Base-by-base conservation (phyloP, 495 filamentous ascomycete genomes). In the Rostrohypoxylon terebratum region DNA sequence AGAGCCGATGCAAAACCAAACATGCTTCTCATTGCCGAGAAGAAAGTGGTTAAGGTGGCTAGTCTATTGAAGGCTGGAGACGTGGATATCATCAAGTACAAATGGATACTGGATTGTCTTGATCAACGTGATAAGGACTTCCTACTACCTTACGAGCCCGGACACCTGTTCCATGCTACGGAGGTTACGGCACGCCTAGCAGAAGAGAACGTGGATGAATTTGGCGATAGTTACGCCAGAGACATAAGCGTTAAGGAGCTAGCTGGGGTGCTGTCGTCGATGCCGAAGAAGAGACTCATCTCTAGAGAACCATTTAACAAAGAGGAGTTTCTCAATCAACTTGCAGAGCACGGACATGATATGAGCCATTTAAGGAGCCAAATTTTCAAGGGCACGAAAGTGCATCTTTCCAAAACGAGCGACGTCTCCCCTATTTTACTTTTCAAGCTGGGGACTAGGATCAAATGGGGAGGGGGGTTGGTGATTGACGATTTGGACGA, bases 91-190 rank as follows among this genome's bases (percentile, higher is more conserved):
- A 84, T 98, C 42, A 87, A 88, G 18, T 92, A 94, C 4, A 86
- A 85, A 13, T 99, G 96, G 96, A 80, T 98, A 10, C 83, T 94
- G 34, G 94, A 98, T 77, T 96, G 92, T 70, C 85, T 93, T 57
- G 81, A 84, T 11, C 93, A 96, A 74, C 81, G 81, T 11, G 83
- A 85, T 7, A 79, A 86, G 23, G 86, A 85, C 36, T 82, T 89
- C 25, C 78, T 93, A 23, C 80, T 94, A 8, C 92, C 93, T 0
- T 86, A 88, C 33, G 93, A 96, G 75, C 87, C 90, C 4, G 86
- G 86, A 50, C 91, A 89, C 68, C 78, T 85, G 63, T 84, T 84
- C 51, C 67, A 79, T 68, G 82, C 76, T 10, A 80, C 78, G 10
- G 79, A 79, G 59, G 72, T 68, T 9, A 78, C 81, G 62, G 62